phyloP scores from a whole-genome alignment of 306 rosid genomes.

The Cyclanthera cordifolia region DNA sequence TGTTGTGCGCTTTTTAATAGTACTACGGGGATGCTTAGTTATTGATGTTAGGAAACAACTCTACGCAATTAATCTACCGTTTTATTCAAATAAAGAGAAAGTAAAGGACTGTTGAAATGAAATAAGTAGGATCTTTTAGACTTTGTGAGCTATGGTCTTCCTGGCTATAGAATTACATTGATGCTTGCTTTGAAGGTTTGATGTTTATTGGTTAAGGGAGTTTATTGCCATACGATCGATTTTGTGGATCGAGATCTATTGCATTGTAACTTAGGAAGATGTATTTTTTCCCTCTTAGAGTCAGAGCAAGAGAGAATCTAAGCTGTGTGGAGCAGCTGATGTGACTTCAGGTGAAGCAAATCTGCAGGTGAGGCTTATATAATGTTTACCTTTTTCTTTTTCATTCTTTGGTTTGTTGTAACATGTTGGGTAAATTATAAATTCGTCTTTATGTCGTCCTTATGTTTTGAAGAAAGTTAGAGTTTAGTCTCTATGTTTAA shows the following conservation, averaged over 20 bases:
- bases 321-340: constrained; percentile 1
- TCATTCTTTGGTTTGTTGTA: background rate
- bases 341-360: background rate
- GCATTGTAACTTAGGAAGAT: background rate
- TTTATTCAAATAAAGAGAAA: background rate
- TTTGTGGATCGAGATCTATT: too few species aligned
- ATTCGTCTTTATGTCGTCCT: too few species aligned
- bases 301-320: background rate
- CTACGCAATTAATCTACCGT: constrained; percentile 1
- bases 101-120: background rate
- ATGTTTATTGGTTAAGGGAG: background rate
- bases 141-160: background rate
- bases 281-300: background rate
- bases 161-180: background rate
- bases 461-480: too few species aligned
- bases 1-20: background rate
- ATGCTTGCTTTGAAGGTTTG: background rate
- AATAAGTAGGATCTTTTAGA: background rate
- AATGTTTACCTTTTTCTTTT: background rate
- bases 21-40: background rate
- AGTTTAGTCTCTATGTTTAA: too few species aligned
- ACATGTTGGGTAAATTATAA: too few species aligned
- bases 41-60: background rate
- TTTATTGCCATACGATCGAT: too few species aligned
- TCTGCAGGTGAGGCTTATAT: constrained; percentile 1